These are phyloP conservation scores for Cadophora malorum DNA, from an alignment of 2,329 filamentous ascomycete species.

Conservation along the genomic window DNA sequence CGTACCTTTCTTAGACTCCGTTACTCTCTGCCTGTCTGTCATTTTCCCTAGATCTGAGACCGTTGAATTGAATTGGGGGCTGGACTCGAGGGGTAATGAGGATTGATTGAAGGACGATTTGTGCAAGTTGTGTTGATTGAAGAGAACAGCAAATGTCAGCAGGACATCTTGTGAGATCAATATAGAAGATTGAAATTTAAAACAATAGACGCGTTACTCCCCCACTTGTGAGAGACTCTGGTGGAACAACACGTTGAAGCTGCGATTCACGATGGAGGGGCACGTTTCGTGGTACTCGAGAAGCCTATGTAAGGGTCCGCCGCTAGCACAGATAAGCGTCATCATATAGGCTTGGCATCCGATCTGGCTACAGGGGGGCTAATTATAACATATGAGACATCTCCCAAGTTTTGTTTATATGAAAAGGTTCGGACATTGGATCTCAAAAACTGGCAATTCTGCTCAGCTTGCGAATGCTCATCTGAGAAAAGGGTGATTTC, in stretches of 20 bases:
- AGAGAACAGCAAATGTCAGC: not conserved
- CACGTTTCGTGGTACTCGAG: not conserved
- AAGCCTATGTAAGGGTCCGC: not conserved
- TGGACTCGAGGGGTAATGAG: not conserved
- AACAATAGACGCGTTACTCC: not conserved
- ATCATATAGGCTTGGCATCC: conserved; percentile 12
- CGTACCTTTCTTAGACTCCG: conserved; percentile 43
- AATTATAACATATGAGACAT: not conserved
- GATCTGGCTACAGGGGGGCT: not conserved
- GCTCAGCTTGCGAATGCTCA: no score
- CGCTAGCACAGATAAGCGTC: conserved; percentile 13
- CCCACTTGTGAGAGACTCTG: not conserved
- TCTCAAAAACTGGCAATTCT: no score
- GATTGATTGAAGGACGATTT: not conserved
- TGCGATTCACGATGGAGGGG: conserved; percentile 17
- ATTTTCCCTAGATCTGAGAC: conserved; percentile 21
- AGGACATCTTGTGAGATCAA: not conserved
- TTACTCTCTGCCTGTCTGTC: conserved; percentile 37
- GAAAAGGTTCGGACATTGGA: no score
- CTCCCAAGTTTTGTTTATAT: not conserved
- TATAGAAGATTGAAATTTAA: not conserved
- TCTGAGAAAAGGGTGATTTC: no score
- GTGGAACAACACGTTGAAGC: not conserved
- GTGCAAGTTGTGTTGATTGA: not conserved
- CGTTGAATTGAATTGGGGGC: not conserved